These are phyloP conservation scores for Zancudomyces culisetae DNA, from an alignment of 371 early-diverging fungal genomes.

Conservation along the genomic window DNA sequence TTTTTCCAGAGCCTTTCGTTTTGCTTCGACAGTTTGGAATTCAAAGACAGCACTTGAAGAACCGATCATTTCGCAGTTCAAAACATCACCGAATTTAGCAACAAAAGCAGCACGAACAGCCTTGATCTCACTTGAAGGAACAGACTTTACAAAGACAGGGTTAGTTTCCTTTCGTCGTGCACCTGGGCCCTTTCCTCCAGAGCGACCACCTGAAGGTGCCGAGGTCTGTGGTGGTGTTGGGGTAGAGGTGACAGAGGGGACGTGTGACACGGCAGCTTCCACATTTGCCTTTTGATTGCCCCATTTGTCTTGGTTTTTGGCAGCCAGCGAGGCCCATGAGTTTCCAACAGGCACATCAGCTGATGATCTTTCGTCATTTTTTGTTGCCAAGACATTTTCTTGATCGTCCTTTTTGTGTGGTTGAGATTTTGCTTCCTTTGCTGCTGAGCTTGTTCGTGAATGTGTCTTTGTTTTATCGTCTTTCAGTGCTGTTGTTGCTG, in stretches of 20 bases:
- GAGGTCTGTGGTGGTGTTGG: neutral
- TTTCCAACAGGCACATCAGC: constrained; percentile 22
- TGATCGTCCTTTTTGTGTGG: neutral
- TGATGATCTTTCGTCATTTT: constrained; percentile 7
- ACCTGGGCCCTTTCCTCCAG: neutral
- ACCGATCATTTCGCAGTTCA: neutral
- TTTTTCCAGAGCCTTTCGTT: neutral
- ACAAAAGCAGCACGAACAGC: neutral
- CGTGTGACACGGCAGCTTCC: constrained; percentile 18
- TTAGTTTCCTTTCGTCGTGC: neutral
- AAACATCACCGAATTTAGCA: neutral
- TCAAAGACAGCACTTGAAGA: neutral
- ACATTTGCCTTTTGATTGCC: constrained; percentile 20
- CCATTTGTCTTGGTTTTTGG: constrained; percentile 20
- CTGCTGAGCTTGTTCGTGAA: constrained; percentile 5
- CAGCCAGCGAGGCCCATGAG: constrained; percentile 36
- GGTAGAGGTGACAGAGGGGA: constrained; percentile 7
- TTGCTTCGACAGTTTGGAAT: neutral
- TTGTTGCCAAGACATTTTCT: neutral
- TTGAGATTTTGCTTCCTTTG: neutral
- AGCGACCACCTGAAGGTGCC: neutral
- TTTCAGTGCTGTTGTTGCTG: constrained; percentile 6
- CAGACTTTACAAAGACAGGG: neutral
- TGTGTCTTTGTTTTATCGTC: too few species aligned
- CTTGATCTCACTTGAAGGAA: neutral